Conservation (phyloP, 768 basidiomycete genomes). For the Ramaria sp. region DNA sequence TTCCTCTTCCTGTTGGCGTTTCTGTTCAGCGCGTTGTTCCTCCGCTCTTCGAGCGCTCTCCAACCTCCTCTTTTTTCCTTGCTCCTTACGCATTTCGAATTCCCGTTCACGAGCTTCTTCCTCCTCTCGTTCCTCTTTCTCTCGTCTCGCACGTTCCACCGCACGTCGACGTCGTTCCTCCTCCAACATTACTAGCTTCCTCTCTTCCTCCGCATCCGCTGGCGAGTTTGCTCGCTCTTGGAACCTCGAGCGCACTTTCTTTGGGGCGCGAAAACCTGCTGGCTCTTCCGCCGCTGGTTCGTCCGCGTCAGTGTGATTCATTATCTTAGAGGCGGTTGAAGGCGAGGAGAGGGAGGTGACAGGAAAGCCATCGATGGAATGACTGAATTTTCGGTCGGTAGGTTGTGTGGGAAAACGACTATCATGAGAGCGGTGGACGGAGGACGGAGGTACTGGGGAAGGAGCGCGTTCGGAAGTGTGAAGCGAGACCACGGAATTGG, state of each 20-base stretch:
- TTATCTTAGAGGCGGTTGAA: too few relatives aligned
- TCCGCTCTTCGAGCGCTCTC: constrained; percentile 43
- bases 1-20: constrained; percentile 30
- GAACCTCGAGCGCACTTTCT: neutral
- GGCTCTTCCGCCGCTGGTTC: too few relatives aligned
- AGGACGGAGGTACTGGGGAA: neutral
- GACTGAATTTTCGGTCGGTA: too few relatives aligned
- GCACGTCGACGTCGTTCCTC: constrained; percentile 30
- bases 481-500: neutral
- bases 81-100: constrained; percentile 8
- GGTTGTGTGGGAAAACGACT: neutral
- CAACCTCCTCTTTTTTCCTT: constrained; percentile 36
- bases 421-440: neutral
- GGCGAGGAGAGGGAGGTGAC: too few relatives aligned
- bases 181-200: constrained; percentile 21
- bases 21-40: constrained; percentile 41
- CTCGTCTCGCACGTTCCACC: constrained; percentile 16
- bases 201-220: constrained; percentile 18
- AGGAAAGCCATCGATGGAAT: too few relatives aligned
- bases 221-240: constrained; percentile 10
- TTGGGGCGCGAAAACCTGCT: neutral
- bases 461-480: neutral
- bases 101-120: constrained; percentile 18
- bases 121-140: constrained; percentile 27
- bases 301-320: too few relatives aligned